Conservation (phyloP, 202 grass and related monocot species). For the Panicum hallii region DNA sequence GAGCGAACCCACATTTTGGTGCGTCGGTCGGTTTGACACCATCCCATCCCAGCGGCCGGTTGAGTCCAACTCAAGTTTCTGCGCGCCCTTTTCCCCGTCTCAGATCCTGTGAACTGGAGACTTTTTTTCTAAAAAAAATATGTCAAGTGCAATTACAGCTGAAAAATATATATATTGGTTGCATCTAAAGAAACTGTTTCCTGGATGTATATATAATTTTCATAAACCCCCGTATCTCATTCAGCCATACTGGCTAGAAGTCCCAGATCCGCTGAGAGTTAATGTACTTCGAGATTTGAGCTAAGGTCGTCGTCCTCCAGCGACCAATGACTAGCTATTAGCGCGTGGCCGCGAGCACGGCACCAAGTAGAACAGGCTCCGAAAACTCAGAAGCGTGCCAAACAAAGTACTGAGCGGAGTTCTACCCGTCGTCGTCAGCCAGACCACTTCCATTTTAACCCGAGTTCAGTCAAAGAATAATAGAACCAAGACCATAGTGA, state of each 20-base stretch:
- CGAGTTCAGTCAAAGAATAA: background rate
- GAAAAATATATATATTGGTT: background rate
- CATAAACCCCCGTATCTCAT: background rate
- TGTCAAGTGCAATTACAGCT: background rate
- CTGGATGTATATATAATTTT: background rate
- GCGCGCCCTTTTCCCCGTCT: constrained; percentile 26
- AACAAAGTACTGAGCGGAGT: background rate
- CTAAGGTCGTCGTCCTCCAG: background rate
- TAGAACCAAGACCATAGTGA: background rate
- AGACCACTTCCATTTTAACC: background rate
- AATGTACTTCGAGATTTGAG: constrained; percentile 20
- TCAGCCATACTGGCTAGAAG: background rate
- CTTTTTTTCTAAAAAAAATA: background rate
- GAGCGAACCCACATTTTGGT: constrained; percentile 50
- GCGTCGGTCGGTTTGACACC: constrained; percentile 59
- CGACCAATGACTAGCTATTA: background rate
- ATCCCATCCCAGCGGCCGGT: constrained; percentile 35
- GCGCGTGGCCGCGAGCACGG: background rate
- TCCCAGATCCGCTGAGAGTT: constrained; percentile 17
- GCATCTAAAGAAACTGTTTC: background rate
- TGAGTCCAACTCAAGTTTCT: constrained; percentile 56
- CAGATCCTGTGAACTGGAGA: constrained; percentile 24
- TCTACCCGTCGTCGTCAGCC: background rate
- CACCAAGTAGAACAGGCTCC: background rate
- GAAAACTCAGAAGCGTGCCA: background rate